Percentiles rank a stretch among this genome's conserved stretches.
These are phyloP conservation scores for Rubia tinctorum DNA, from an alignment of 305 asterid genomes.

Conservation along the genomic window DNA sequence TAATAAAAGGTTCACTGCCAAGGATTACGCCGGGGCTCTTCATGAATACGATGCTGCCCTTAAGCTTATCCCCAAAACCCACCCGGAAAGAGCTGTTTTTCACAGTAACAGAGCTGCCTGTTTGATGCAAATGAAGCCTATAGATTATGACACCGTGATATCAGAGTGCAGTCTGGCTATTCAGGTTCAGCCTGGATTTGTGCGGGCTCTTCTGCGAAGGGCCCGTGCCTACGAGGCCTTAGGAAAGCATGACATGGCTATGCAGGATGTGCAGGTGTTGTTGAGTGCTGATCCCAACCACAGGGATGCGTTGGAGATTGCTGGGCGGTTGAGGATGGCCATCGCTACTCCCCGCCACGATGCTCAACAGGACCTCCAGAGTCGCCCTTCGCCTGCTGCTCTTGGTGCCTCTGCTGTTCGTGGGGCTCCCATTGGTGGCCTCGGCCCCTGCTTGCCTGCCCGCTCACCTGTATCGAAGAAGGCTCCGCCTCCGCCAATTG, in stretches of 20 bases:
- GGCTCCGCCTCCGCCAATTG: slow-evolving; percentile 30
- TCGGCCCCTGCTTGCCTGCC: slow-evolving; percentile 91
- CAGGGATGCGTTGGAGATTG: slow-evolving; percentile 70
- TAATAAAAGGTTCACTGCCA: slow-evolving; percentile 72
- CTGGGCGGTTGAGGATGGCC: slow-evolving; percentile 59
- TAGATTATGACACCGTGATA: slow-evolving; percentile 72
- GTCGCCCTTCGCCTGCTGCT: slow-evolving; percentile 99
- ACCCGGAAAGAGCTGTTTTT: slow-evolving; percentile 88
- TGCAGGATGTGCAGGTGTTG: slow-evolving; percentile 70
- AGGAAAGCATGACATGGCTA: slow-evolving; percentile 77
- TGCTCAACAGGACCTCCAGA: slow-evolving; percentile 89
- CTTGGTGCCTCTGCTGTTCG: slow-evolving; percentile 98
- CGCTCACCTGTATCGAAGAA: slow-evolving; percentile 65
- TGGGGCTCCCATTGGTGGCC: slow-evolving; percentile 89
- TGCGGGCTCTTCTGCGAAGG: slow-evolving; percentile 74
- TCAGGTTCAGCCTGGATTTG: slow-evolving; percentile 69
- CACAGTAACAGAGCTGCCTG: slow-evolving; percentile 97
- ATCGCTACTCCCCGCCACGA: slow-evolving; percentile 72
- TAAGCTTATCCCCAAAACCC: slow-evolving; percentile 67
- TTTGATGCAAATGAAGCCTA: slow-evolving; percentile 95
- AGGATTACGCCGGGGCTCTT: slow-evolving; percentile 77
- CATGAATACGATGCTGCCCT: slow-evolving; percentile 79
- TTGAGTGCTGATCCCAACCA: slow-evolving; percentile 64
- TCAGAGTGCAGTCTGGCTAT: slow-evolving; percentile 77
- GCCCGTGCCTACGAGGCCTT: slow-evolving; percentile 85